Base-by-base conservation (phyloP, 192 early-diverging fungal species). In the Chytriomyces hyalinus region DNA sequence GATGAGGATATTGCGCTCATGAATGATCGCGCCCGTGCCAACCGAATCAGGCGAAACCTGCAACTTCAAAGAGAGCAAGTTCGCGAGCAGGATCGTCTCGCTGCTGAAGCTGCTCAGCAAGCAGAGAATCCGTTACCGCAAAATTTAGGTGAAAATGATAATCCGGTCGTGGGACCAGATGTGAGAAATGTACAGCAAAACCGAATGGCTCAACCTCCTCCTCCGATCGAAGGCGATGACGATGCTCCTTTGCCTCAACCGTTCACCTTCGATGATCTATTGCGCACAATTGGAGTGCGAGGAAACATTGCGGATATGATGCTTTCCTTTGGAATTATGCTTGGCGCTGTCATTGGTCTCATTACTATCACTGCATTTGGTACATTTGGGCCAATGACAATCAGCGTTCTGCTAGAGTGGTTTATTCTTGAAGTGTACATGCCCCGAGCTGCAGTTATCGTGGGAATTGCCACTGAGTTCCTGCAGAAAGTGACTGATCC, bases 181-280 rank as follows among this genome's bases (percentile, higher is more conserved):
- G 36, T 2, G 36, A 36, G 36, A 36, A 36, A 36, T 36, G 36
- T 36, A 2, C 36, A 36, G 36, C 36, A 36, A 36, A 36, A 36
- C 36, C 36, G 36, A 2, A 36, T 36, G 36, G 36, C 36, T 36
- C 15, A 57, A n/a, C 53, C 53, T 57, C 53, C 51, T n/a, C 11
- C 53, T 13, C 15, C 15, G 15, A 57, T 57, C 15, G 53, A n/a
- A 4, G 53, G 1, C 0, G 53, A 57, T 20, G 53, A 57, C 20
- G 53, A 57, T 57, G 53, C 53, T n/a, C 53, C 53, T 57, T 57
- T 57, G 53, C 53, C 53, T 20, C 53, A 13, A 57, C 53, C 53
- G 53, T 20, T 57, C 20, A 57, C 53, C 4, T 57, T 57, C 53
- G 53, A 57, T 57, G 53, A 57, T 57, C 15, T 57, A n/a, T 57